These are phyloP conservation scores for Penicillium malachiteum DNA, from an alignment of 495 filamentous ascomycete species.

Conservation along the genomic window DNA sequence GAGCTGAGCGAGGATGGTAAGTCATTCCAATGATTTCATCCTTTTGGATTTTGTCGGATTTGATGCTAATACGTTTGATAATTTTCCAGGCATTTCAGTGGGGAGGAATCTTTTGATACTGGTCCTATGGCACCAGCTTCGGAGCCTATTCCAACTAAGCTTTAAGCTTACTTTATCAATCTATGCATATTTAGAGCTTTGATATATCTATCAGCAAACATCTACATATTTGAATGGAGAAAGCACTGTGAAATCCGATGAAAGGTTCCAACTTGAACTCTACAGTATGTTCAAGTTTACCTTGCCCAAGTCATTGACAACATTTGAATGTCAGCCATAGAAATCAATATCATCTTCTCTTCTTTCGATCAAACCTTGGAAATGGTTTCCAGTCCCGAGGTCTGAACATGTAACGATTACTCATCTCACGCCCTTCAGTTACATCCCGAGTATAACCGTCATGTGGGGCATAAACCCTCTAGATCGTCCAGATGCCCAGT, in stretches of 20 bases:
- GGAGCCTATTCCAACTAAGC: conserved; percentile 13
- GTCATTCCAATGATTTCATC: conserved; percentile 28
- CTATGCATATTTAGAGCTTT: not conserved
- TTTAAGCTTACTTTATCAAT: conserved; percentile 4
- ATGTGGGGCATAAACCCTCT: not conserved
- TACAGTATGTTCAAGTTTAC: not conserved
- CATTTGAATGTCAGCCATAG: not conserved
- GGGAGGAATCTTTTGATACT: conserved; percentile 68
- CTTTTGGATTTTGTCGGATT: no score
- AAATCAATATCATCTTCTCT: not conserved
- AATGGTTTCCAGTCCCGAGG: no score
- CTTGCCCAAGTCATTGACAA: not conserved
- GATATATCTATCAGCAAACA: no score
- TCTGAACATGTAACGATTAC: not conserved
- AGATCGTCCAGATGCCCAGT: not conserved
- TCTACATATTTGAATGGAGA: no score
- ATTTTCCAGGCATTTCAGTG: conserved; percentile 63
- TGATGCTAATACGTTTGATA: conserved; percentile 13
- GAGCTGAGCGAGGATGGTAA: conserved; percentile 88
- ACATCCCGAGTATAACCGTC: not conserved
- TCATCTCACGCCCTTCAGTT: not conserved
- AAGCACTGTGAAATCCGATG: no score
- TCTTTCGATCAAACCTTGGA: not conserved
- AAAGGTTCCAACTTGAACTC: no score
- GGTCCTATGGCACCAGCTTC: conserved; percentile 35